These are phyloP conservation scores for Pezizomycotina sp. DNA, from an alignment of 2,329 filamentous ascomycete species.

Conservation along the genomic window DNA sequence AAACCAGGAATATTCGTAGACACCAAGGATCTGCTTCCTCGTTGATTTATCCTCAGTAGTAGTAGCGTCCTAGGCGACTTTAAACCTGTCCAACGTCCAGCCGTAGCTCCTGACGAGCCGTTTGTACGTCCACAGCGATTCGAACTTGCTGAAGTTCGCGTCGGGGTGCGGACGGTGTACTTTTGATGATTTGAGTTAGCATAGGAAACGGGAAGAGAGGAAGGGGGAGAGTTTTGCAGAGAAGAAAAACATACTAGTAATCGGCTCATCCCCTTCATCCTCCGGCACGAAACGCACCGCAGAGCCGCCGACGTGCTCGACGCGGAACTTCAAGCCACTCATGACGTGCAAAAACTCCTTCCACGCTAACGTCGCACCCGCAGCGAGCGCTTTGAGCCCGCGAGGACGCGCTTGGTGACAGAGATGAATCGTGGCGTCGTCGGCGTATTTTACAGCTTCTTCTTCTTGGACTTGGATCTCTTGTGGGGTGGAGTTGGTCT, in stretches of 20 bases:
- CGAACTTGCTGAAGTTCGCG: slow-evolving; percentile 1
- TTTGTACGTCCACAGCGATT: slow-evolving; percentile 6
- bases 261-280: slow-evolving; percentile 6
- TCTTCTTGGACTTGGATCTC: too few relatives aligned
- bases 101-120: slow-evolving; percentile 10
- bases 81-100: slow-evolving; percentile 8
- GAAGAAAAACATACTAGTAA: slow-evolving; percentile 2
- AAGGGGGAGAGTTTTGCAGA: too few relatives aligned
- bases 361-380: slow-evolving; percentile 4
- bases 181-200: not conserved
- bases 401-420: slow-evolving; percentile 4
- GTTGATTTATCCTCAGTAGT: too few relatives aligned
- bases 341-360: slow-evolving; percentile 16
- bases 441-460: too few relatives aligned
- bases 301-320: slow-evolving; percentile 4
- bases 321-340: slow-evolving; percentile 6
- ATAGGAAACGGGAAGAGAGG: not conserved
- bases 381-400: slow-evolving; percentile 4
- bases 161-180: slow-evolving; percentile 9
- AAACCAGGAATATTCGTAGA: too few relatives aligned
- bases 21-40: too few relatives aligned
- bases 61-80: too few relatives aligned
- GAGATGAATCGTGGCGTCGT: slow-evolving; percentile 1
- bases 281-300: slow-evolving; percentile 6
- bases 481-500: not conserved